Evolutionary conservation across 768 basidiomycete genomes (phyloP), one percentile per base, ranked within the genome.

Genomic region (Russula ochroleuca): DNA sequence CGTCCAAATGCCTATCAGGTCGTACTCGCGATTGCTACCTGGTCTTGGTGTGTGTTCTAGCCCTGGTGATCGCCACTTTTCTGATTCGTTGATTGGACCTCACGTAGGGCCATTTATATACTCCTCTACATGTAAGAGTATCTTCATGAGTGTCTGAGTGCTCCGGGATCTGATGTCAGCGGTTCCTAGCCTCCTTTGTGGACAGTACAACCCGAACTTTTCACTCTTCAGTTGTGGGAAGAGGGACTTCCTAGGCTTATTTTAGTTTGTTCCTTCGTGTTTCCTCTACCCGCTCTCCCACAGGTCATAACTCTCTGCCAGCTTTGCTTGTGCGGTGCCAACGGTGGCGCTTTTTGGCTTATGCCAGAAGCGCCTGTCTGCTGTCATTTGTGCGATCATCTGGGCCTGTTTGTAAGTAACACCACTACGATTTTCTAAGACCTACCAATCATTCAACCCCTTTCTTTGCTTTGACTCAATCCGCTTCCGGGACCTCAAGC

Each of bases 341-440:
- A 86, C 85, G 1, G 83, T 90, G 49, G 86, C 83, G 1, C 74
- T 91, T 13, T 91, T 91, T 67, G 88, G 88, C 23, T 72, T 91
- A 61, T 83, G 84, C 69, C 71, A 87, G 67, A 82, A 86, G 63
- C 79, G 88, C 37, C 77, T 88, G 53, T 80, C 88, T n/a, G 87
- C 86, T 6, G 77, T 83, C 57, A 66, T 86, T 28, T 86, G 86
- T 73, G 76, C 83, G 1, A 59, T 81, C 15, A 68, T 76, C 8
- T 89, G 86, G 73, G 82, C 86, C 64, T 59, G 51, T 38, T 51
- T 59, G 57, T 64, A 41, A 53, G 57, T 59, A 38, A 41, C 28
- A 15, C 19, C 2, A 8, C 13, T 15, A 7, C 17, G 11, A n/a
- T n/a, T 58, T 48, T 35, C 33, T 21, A 33, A 8, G 56, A 33